A percentile compares a stretch with the other conserved stretches of the same genome.
phyloP scores from a whole-genome alignment of 257 asterid species.

The Cynanchum wilfordii region DNA sequence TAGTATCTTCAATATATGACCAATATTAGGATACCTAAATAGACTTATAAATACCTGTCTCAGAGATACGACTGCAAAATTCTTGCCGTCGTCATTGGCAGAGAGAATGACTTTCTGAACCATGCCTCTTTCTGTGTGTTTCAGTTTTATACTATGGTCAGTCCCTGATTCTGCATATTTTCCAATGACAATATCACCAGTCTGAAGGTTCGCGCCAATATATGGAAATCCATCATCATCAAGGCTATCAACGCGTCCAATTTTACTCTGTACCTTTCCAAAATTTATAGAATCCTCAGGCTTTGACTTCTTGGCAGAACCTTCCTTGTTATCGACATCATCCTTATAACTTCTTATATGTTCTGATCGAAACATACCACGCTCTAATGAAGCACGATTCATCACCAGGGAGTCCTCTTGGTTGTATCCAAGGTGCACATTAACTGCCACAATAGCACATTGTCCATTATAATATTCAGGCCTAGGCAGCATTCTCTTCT shows the following conservation, averaged over 20 bases:
- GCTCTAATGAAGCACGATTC: slow-evolving; percentile 90
- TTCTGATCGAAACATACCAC: slow-evolving; percentile 91
- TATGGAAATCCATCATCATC: slow-evolving; percentile 96
- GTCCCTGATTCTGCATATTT: slow-evolving; percentile 70
- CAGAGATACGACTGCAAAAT: slow-evolving; percentile 71
- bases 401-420: slow-evolving; percentile 94
- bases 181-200: slow-evolving; percentile 84
- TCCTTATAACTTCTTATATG: slow-evolving; percentile 80
- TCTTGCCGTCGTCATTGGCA: slow-evolving; percentile 85
- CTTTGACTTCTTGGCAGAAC: slow-evolving; percentile 39
- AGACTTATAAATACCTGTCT: slow-evolving; percentile 55
- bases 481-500: slow-evolving; percentile 59
- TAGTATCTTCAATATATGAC: not conserved
- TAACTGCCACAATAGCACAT: slow-evolving; percentile 89
- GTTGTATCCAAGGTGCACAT: slow-evolving; percentile 89
- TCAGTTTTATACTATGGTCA: slow-evolving; percentile 81
- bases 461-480: slow-evolving; percentile 92
- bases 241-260: slow-evolving; percentile 83
- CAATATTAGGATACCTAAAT: not conserved
- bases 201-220: slow-evolving; percentile 81
- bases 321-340: slow-evolving; percentile 62
- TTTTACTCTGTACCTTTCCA: slow-evolving; percentile 75
- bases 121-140: slow-evolving; percentile 94
- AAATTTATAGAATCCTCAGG: slow-evolving; percentile 53
- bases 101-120: slow-evolving; percentile 87